Conservation (phyloP, 192 early-diverging fungal genomes). For the Spizellomyces sp. region DNA sequence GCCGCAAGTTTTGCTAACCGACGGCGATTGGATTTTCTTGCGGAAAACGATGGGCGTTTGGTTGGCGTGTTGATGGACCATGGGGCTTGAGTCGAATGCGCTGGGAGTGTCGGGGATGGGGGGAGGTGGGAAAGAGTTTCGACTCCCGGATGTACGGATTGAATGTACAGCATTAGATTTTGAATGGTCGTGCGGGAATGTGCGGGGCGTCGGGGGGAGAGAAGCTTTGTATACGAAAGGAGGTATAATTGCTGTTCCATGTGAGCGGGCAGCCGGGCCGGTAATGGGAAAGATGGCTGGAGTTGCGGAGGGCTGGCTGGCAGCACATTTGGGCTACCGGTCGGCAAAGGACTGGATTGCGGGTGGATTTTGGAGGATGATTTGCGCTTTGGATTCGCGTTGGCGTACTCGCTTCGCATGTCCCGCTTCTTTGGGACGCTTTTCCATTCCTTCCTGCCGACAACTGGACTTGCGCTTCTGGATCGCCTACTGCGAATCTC, state of each 20-base stretch:
- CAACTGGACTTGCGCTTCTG: too few species aligned
- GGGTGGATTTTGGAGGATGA: too few species aligned
- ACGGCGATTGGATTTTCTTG: slow-evolving; percentile 9
- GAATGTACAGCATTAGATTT: slow-evolving; percentile 25
- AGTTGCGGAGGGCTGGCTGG: too few species aligned
- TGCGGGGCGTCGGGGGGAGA: not conserved
- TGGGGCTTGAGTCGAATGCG: slow-evolving; percentile 2
- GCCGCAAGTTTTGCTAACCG: slow-evolving; percentile 20
- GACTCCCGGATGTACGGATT: slow-evolving; percentile 24
- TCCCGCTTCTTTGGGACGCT: too few species aligned
- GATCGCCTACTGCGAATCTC: too few species aligned
- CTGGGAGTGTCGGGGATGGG: not conserved
- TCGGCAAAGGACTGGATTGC: too few species aligned
- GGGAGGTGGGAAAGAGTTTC: slow-evolving; percentile 3
- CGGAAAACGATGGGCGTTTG: not conserved
- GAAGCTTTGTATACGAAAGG: slow-evolving; percentile 8
- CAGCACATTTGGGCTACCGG: too few species aligned
- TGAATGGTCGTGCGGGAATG: slow-evolving; percentile 14
- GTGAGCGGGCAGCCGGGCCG: not conserved
- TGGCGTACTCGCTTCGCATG: too few species aligned
- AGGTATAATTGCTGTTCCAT: slow-evolving; percentile 13
- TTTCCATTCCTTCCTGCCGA: too few species aligned
- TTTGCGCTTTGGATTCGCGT: too few species aligned
- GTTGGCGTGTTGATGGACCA: slow-evolving; percentile 19
- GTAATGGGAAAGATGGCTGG: too few species aligned